Base-by-base conservation (phyloP, 23 red algal genomes). In the Gracilariopsis chorda region DNA sequence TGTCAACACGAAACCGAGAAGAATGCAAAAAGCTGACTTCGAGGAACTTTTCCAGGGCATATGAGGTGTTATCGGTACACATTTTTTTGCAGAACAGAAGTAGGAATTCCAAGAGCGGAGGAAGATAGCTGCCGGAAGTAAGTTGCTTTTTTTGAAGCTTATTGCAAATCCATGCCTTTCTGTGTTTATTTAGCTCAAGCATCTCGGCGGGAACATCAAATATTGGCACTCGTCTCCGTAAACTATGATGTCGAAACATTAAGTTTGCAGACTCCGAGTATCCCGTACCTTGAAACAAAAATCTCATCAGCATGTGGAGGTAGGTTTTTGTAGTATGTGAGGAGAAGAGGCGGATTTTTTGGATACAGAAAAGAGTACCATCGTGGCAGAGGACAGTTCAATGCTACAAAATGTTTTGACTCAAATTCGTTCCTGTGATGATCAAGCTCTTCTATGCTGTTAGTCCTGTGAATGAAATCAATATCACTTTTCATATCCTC, bases 351-450 rank as follows among this genome's bases (percentile, higher is more conserved):
- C 11, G 53, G 44, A 27, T 84, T 4, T 23, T 84, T 59, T 11
- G 64, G 80, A 48, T 69, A 68, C 1, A 84, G 59, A 28, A 24
- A 46, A 53, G 64, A 48, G 37, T 65, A 84, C 80, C 80, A 84
- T 30, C 17, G 11, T 35, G 56, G 59, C 2, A 64, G 39, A 25
- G 19, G 20, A 14, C 29, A 42, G 17, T 84, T 41, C 2, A 84
- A 45, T 34, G 23, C 51, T 0, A 12, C 8, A 23, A 84, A 65
- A 29, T 84, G 68, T 21, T 68, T 84, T 3, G 0, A 1, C 13
- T 84, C 59, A 59, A 84, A 48, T 3, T 67, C 7, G 0, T 3
- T 2, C 24, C 80, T 28, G 8, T 58, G 12, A n/a, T n/a, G n/a
- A n/a, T n/a, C n/a, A n/a, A n/a, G n/a, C n/a, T n/a, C n/a, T n/a